These are phyloP conservation scores for Aspergillus caelatus DNA, from an alignment of 2,329 filamentous ascomycete species.

Conservation along the genomic window DNA sequence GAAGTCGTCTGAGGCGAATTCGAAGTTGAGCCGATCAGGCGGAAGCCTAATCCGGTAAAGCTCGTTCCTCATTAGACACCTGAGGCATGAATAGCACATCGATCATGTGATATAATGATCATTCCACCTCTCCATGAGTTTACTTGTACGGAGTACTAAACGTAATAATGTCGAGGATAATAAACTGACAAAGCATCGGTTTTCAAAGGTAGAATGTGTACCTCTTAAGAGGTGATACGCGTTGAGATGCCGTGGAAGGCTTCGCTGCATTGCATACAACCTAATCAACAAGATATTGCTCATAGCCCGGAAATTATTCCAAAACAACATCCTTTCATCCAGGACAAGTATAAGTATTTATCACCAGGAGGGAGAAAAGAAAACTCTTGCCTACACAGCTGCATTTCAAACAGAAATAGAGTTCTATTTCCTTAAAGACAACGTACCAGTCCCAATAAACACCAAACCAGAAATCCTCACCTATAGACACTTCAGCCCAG, in stretches of 20 bases:
- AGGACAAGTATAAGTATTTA: background rate
- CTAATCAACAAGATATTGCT: background rate
- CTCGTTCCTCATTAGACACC: conserved; percentile 15
- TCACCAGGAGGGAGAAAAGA: background rate
- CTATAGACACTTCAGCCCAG: background rate
- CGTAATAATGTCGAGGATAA: background rate
- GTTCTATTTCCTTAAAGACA: background rate
- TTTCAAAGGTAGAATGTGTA: background rate
- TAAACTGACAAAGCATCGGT: background rate
- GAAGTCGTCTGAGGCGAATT: conserved; percentile 37
- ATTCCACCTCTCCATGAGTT: background rate
- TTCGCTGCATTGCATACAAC: background rate
- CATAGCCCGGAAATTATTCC: background rate
- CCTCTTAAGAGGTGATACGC: background rate
- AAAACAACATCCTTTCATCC: background rate
- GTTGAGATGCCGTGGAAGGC: background rate
- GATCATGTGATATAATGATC: conserved; percentile 11
- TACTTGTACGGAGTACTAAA: no score
- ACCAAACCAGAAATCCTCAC: background rate
- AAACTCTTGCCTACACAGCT: background rate
- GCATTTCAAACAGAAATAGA: background rate
- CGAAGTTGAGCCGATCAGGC: conserved; percentile 39
- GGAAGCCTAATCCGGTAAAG: conserved; percentile 34
- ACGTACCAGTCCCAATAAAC: no score
- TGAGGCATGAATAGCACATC: conserved; percentile 21